Conservation (phyloP, 2,329 filamentous ascomycete genomes). For the Fusarium guadeloupense region DNA sequence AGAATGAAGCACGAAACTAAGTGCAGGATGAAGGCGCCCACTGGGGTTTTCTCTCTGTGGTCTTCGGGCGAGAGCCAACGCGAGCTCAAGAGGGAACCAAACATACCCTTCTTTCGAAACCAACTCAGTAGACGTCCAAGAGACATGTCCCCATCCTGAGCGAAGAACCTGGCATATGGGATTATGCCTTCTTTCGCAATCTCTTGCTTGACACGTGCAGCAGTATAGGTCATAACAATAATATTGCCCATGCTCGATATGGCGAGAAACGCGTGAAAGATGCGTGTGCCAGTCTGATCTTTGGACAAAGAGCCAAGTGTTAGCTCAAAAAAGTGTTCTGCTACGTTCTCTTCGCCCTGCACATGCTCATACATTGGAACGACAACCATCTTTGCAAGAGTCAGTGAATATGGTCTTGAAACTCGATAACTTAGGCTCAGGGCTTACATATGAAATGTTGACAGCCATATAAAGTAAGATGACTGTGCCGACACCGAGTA, state of each 20-base stretch:
- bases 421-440: accelerated
- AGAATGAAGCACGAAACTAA: conserved; percentile 48
- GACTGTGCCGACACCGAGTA: conserved; percentile 44
- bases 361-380: conserved; percentile 13
- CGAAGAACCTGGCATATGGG: conserved; percentile 60
- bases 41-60: conserved; percentile 49
- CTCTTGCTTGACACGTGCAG: conserved; percentile 66
- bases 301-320: conserved; percentile 45
- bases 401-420: not conserved
- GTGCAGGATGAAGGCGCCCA: conserved; percentile 49
- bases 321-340: conserved; percentile 48
- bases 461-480: conserved; percentile 49
- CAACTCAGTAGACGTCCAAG: conserved; percentile 47
- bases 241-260: conserved; percentile 66
- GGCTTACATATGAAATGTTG: conserved; percentile 50
- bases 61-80: conserved; percentile 48
- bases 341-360: conserved; percentile 42
- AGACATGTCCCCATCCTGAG: conserved; percentile 49
- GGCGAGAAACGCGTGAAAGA: conserved; percentile 61
- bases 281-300: conserved; percentile 43
- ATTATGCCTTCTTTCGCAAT: conserved; percentile 68
- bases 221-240: conserved; percentile 65
- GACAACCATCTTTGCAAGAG: conserved; percentile 50
- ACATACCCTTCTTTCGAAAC: conserved; percentile 45
- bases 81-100: conserved; percentile 40